phyloP scores from a whole-genome alignment of 306 rosid genomes.

The Gillenia trifoliata region DNA sequence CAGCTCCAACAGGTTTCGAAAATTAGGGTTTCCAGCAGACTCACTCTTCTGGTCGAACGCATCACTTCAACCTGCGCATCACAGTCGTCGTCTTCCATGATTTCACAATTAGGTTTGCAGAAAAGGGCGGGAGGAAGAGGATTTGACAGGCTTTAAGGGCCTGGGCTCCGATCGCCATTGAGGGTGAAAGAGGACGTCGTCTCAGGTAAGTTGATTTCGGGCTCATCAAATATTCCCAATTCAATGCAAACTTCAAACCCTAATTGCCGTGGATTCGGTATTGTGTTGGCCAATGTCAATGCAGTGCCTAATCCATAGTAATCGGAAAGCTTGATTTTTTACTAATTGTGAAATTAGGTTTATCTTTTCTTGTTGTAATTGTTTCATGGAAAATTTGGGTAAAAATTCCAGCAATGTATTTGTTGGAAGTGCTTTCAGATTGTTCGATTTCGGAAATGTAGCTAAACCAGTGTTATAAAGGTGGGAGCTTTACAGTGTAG shows the following conservation, averaged over 20 bases:
- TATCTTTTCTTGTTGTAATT: too few species aligned
- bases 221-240: neutral
- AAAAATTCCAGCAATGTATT: neutral
- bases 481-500: neutral
- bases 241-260: neutral
- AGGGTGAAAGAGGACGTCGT: neutral
- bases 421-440: neutral
- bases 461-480: slow-evolving; percentile 2
- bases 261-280: neutral
- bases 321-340: neutral
- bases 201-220: neutral
- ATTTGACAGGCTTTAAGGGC: slow-evolving; percentile 3
- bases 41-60: neutral
- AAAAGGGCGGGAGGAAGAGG: neutral
- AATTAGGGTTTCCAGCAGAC: neutral
- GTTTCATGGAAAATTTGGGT: neutral
- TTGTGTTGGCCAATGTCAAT: neutral
- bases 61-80: neutral
- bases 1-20: neutral
- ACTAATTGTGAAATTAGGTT: neutral
- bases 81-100: neutral
- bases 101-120: neutral
- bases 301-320: neutral
- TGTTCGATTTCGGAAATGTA: neutral
- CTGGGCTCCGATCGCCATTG: neutral